These are phyloP conservation scores for Cordyceps javanica DNA, from an alignment of 2,329 filamentous ascomycete species.

Conservation along the genomic window DNA sequence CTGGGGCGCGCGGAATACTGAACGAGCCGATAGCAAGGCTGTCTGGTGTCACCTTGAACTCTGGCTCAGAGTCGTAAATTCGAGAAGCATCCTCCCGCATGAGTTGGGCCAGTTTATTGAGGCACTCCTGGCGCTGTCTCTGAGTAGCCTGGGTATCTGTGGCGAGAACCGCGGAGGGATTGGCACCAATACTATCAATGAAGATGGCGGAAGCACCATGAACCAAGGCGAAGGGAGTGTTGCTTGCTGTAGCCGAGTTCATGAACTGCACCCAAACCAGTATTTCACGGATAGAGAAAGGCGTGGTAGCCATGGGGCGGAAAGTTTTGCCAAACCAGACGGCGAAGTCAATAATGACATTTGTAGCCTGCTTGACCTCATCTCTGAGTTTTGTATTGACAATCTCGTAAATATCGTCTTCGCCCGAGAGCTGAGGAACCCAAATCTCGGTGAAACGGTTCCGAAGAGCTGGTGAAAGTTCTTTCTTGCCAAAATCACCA, in stretches of 20 bases:
- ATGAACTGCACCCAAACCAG: constrained; percentile 92
- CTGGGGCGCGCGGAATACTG: constrained; percentile 48
- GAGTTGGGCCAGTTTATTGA: constrained; percentile 64
- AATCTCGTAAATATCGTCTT: constrained; percentile 83
- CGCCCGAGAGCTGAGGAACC: constrained; percentile 82
- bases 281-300: constrained; percentile 86
- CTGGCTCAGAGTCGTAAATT: constrained; percentile 59
- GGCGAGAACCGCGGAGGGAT: constrained; percentile 81
- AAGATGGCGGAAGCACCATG: constrained; percentile 95
- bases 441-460: constrained; percentile 99
- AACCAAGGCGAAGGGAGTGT: constrained; percentile 46
- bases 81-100: constrained; percentile 55
- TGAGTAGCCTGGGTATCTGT: constrained; percentile 63
- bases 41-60: constrained; percentile 46
- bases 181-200: constrained; percentile 90
- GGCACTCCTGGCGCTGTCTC: constrained; percentile 64
- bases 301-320: constrained; percentile 64
- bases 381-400: constrained; percentile 66
- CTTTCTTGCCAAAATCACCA: constrained; percentile 96
- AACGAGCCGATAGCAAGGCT: constrained; percentile 69
- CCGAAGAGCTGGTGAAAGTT: constrained; percentile 86
- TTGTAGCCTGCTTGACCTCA: constrained; percentile 51
- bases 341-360: constrained; percentile 75
- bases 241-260: constrained; percentile 54
- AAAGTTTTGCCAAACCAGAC: constrained; percentile 88